A percentile compares a stretch with the other conserved stretches of the same genome.
Conservation (phyloP, 441 rosid genomes). For the Metrosideros polymorpha region DNA sequence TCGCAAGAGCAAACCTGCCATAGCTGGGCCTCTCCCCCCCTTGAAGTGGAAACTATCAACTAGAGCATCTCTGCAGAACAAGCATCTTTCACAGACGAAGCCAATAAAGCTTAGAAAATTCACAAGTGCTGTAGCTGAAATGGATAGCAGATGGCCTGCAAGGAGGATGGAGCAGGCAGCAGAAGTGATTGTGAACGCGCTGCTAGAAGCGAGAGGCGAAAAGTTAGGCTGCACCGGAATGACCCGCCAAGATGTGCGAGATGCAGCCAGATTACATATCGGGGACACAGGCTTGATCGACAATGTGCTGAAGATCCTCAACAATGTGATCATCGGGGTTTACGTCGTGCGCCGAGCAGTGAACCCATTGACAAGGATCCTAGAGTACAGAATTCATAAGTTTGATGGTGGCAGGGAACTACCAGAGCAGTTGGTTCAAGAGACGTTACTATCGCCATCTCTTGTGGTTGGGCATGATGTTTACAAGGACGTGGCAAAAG, state of each 20-base stretch:
- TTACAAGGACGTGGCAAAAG: conserved; percentile 36
- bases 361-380: conserved; percentile 48
- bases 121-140: conserved; percentile 27
- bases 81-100: conserved; percentile 22
- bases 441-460: conserved; percentile 5
- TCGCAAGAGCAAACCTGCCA: conserved; percentile 20
- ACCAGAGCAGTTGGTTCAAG: conserved; percentile 5
- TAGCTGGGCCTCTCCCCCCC: conserved; percentile 6
- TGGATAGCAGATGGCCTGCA: conserved; percentile 83
- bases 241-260: conserved; percentile 86
- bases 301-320: conserved; percentile 76
- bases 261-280: conserved; percentile 81
- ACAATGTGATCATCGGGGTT: conserved; percentile 58
- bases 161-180: conserved; percentile 77
- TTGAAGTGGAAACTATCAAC: conserved; percentile 8
- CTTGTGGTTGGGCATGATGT: conserved; percentile 36
- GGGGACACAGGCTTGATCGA: conserved; percentile 92
- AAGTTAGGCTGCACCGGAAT: conserved; percentile 36
- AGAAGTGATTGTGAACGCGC: conserved; percentile 56
- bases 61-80: conserved; percentile 20
- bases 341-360: conserved; percentile 45
- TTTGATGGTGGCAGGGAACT: conserved; percentile 17
- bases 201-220: conserved; percentile 39
- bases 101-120: conserved; percentile 27
- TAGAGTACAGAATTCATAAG: conserved; percentile 69